Evolutionary conservation across 73 alveolate species (phyloP).

Genomic region (Tetrahymena thermophila): DNA sequence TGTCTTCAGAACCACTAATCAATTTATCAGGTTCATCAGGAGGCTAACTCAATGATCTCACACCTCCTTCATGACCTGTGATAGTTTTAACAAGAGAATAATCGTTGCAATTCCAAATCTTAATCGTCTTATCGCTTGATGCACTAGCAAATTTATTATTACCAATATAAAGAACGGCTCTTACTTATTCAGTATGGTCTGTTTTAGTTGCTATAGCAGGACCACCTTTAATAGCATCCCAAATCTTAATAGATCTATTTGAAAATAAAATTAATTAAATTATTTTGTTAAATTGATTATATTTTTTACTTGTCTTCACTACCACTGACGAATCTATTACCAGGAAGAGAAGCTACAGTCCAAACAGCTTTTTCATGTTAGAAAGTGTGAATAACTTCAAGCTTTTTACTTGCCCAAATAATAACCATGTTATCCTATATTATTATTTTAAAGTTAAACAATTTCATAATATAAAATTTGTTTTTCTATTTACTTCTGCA

Average conservation of each 20-base stretch:
- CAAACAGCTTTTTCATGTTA: background rate
- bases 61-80: constrained; percentile 4
- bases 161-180: background rate
- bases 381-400: background rate
- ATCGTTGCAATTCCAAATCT: background rate
- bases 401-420: background rate
- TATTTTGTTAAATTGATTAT: background rate
- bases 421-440: background rate
- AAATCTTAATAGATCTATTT: background rate
- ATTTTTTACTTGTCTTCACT: background rate
- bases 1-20: constrained; percentile 98
- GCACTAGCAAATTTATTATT: background rate
- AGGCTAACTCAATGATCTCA: background rate
- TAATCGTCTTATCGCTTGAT: background rate
- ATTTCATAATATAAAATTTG: background rate
- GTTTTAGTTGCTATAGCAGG: background rate
- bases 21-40: constrained; percentile 62
- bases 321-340: background rate
- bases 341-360: background rate
- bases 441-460: background rate
- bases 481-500: background rate
- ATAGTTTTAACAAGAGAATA: background rate
- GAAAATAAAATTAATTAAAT: background rate
- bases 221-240: background rate
- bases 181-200: background rate